Percentiles rank a stretch among this genome's conserved stretches.
These are phyloP conservation scores for Termitomyces sp. DNA, from an alignment of 1,284 basidiomycete species.

Conservation along the genomic window DNA sequence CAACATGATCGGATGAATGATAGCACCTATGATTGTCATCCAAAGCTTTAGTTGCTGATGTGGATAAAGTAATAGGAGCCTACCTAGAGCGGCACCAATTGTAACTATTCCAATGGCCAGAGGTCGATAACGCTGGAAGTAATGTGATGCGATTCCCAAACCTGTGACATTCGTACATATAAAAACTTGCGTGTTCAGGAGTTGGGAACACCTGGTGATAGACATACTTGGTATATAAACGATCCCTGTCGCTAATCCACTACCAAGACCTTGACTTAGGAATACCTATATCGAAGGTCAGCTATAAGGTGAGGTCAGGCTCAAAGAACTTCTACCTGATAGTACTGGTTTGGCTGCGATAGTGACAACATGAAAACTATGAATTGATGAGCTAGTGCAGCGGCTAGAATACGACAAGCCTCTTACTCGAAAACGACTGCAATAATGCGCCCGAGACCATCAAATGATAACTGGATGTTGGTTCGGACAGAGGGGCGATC, in stretches of 20 bases:
- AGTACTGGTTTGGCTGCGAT: conserved; percentile 32
- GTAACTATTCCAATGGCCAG: conserved; percentile 5
- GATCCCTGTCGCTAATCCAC: conserved; percentile 1
- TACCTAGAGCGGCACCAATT: conserved; percentile 4
- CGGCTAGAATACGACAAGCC: conserved; percentile 6
- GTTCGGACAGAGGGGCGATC: no score
- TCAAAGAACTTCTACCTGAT: conserved; percentile 34
- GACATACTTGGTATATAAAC: conserved; percentile 10
- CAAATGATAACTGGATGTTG: conserved; percentile 31
- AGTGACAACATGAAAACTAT: conserved; percentile 38
- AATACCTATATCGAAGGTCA: conserved; percentile 3
- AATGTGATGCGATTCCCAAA: conserved; percentile 4
- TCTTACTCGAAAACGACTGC: conserved; percentile 28
- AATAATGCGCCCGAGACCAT: conserved; percentile 30
- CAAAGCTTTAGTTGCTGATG: no score
- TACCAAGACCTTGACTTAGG: conserved; percentile 10
- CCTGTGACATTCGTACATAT: background rate
- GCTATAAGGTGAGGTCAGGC: background rate
- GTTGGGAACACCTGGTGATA: no score
- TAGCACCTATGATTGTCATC: no score
- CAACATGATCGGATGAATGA: conserved; percentile 46
- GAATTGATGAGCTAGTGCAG: conserved; percentile 14
- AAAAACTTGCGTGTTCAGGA: no score
- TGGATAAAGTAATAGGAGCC: no score
- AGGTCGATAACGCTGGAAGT: conserved; percentile 3